Base-by-base conservation (phyloP, 345 rosid genomes). In the Citrus trifoliata region DNA sequence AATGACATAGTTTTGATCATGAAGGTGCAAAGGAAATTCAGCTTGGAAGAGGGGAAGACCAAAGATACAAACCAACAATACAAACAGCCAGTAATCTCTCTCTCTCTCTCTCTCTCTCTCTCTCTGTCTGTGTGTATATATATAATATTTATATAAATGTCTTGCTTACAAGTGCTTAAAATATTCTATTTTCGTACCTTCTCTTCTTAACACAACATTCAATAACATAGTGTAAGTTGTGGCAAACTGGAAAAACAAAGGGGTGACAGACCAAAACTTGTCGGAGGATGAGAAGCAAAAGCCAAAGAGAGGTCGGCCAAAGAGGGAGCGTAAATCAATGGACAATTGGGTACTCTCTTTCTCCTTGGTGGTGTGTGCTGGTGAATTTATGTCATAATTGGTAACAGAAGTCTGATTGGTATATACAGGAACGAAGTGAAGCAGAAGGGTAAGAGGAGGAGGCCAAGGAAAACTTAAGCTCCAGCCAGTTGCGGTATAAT, bases 381-480 rank as follows among this genome's bases (percentile, higher is more conserved):
- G 30, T 79, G 35, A 61, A 38, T 12, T 58, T 32, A 2, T 24
- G 37, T 32, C 24, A 27, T 27, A 33, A 59, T 12, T 56, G 21
- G 60, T 53, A 58, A 18, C 74, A 30, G 13, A 25, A 38, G 46
- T 56, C 58, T 59, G 5, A 60, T 32, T 25, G 9, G 42, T 38
- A 7, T 7, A 7, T 75, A 74, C 71, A 35, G 82, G 79, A 42
- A 28, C 19, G 70, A 48, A 0, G 73, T 28, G 61, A 58, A 12
- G 40, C 76, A 9, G 38, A 70, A 70, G 24, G 63, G 64, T 5
- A 62, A 67, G 66, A 60, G 71, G 37, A 76, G 79, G 42, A 71
- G 83, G 65, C 83, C 83, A 40, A 67, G 22, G 70, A 67, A 25
- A 65, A 7, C 65, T 25, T 25, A 60, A 24, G 64, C 24, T 60